These are phyloP conservation scores for Xylaria cubensis DNA, from an alignment of 495 filamentous ascomycete genomes.

Conservation along the genomic window DNA sequence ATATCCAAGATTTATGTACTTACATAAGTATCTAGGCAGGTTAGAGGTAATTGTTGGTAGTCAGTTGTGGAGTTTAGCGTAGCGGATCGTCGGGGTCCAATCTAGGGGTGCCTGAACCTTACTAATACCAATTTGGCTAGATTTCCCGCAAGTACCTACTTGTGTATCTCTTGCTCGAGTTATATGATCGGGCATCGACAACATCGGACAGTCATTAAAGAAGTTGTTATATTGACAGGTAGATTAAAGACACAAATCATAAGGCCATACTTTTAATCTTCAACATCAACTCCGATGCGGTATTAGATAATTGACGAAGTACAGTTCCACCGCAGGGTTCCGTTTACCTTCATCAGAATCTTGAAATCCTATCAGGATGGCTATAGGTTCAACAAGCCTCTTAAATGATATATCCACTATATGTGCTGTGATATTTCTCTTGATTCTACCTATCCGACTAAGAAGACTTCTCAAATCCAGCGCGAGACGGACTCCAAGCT, in stretches of 20 bases:
- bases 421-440: slow-evolving; percentile 15
- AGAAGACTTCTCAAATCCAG: not conserved
- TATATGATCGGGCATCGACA: not conserved
- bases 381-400: not conserved
- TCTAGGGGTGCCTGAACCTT: too few relatives aligned
- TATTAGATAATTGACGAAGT: not conserved
- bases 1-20: too few relatives aligned
- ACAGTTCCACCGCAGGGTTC: not conserved
- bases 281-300: not conserved
- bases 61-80: too few relatives aligned
- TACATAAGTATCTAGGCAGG: too few relatives aligned
- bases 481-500: not conserved
- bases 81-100: too few relatives aligned
- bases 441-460: not conserved
- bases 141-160: too few relatives aligned
- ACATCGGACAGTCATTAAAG: not conserved
- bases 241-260: not conserved
- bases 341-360: not conserved
- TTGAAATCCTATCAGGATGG: not conserved
- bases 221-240: not conserved
- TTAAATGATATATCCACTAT: not conserved
- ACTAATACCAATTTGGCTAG: too few relatives aligned
- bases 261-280: not conserved
- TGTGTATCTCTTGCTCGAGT: not conserved
- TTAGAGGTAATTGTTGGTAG: too few relatives aligned